Percentiles rank a stretch among this genome's conserved stretches.
Conservation (phyloP, 2,329 filamentous ascomycete genomes). For the Alternaria viburni region DNA sequence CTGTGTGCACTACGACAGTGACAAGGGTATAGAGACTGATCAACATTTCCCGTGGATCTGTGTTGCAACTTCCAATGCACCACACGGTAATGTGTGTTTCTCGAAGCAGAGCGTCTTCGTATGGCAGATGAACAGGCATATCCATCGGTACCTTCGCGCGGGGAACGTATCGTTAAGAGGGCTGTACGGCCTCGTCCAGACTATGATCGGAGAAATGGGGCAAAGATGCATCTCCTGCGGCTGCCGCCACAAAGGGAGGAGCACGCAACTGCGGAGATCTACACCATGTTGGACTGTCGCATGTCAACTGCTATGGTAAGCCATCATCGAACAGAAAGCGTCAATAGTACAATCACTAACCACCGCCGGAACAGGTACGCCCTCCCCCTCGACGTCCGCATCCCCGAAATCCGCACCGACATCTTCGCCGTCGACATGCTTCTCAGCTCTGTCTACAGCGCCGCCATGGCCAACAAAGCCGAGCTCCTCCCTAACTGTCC, state of each 20-base stretch:
- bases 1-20: constrained; percentile 38
- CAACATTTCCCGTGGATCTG: constrained; percentile 31
- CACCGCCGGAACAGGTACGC: not conserved
- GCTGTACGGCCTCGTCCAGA: constrained; percentile 22
- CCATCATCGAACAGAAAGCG: not conserved
- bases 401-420: constrained; percentile 40
- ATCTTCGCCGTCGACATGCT: constrained; percentile 39
- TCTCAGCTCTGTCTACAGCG: constrained; percentile 35
- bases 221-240: constrained; percentile 36
- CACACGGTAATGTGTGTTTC: constrained; percentile 26
- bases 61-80: constrained; percentile 11
- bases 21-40: constrained; percentile 14
- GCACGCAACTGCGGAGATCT: constrained; percentile 28
- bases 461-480: constrained; percentile 20
- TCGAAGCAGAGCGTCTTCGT: constrained; percentile 22
- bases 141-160: constrained; percentile 22
- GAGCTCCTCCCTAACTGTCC: constrained; percentile 41
- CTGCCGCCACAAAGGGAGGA: constrained; percentile 15
- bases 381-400: constrained; percentile 33
- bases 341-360: not conserved
- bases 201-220: constrained; percentile 14
- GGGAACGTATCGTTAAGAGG: constrained; percentile 13
- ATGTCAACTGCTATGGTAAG: constrained; percentile 32
- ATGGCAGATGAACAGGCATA: constrained; percentile 34
- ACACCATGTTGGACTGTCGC: constrained; percentile 24